These are phyloP conservation scores for Aspergillus affinis DNA, from an alignment of 495 filamentous ascomycete genomes.

Conservation along the genomic window DNA sequence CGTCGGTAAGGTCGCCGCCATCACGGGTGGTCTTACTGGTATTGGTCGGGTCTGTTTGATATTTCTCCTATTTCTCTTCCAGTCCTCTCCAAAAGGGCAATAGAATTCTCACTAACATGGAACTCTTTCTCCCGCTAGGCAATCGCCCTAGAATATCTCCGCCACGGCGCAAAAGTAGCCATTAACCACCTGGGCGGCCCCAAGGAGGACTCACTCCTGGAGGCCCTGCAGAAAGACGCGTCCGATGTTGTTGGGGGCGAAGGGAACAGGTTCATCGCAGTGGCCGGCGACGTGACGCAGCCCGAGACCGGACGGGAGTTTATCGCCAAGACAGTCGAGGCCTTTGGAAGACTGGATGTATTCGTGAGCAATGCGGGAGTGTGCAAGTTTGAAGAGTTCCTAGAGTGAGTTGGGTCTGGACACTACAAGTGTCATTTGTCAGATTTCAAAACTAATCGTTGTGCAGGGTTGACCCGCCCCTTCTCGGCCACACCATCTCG, in stretches of 20 bases:
- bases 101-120: background rate
- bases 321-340: slow-evolving; percentile 54
- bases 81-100: too few species aligned
- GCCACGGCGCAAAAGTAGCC: slow-evolving; percentile 66
- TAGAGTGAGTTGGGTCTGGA: slow-evolving; percentile 49
- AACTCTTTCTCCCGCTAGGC: slow-evolving; percentile 36
- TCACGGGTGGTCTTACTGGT: slow-evolving; percentile 74
- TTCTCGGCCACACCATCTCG: slow-evolving; percentile 63
- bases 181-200: slow-evolving; percentile 68
- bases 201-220: slow-evolving; percentile 52
- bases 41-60: slow-evolving; percentile 57
- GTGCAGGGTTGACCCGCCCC: slow-evolving; percentile 53
- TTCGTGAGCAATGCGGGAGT: slow-evolving; percentile 89
- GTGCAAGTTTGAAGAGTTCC: slow-evolving; percentile 79
- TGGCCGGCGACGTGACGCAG: slow-evolving; percentile 66
- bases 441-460: background rate
- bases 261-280: slow-evolving; percentile 49
- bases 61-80: background rate
- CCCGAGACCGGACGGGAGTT: slow-evolving; percentile 61
- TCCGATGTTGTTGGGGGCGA: slow-evolving; percentile 38
- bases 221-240: slow-evolving; percentile 54
- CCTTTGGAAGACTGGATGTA: slow-evolving; percentile 67
- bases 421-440: slow-evolving; percentile 1
- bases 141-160: slow-evolving; percentile 68
- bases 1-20: slow-evolving; percentile 66